Evolutionary conservation across 1,284 basidiomycete genomes (phyloP).

Genomic region (Ustilago hordei): DNA sequence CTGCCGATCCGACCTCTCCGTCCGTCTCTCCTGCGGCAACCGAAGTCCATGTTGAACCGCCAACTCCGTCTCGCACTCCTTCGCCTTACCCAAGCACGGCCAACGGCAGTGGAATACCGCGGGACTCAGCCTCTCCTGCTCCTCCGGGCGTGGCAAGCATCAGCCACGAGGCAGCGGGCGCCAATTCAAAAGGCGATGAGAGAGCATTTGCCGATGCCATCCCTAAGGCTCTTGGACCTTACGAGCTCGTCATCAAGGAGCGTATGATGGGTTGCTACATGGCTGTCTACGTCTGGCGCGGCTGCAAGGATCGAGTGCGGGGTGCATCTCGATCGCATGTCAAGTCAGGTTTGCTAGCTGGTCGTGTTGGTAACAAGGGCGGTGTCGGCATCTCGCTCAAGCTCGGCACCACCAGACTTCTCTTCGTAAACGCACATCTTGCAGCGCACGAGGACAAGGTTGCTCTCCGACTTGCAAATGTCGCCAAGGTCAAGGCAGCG

Average conservation of each 20-base stretch:
- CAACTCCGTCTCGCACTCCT: conserved; percentile 36
- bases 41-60: conserved; percentile 37
- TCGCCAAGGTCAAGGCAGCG: conserved; percentile 72
- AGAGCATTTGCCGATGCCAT: conserved; percentile 40
- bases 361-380: conserved; percentile 81
- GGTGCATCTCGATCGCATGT: conserved; percentile 75
- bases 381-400: conserved; percentile 85
- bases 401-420: conserved; percentile 78
- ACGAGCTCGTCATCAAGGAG: conserved; percentile 83
- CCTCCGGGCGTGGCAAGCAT: background rate
- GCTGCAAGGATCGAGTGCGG: conserved; percentile 55
- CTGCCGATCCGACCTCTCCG: conserved; percentile 12
- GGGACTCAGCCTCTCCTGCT: conserved; percentile 20
- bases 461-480: conserved; percentile 69
- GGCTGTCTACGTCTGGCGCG: conserved; percentile 66
- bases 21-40: conserved; percentile 25
- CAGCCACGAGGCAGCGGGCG: conserved; percentile 3
- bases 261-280: conserved; percentile 86
- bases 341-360: conserved; percentile 85
- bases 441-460: conserved; percentile 71
- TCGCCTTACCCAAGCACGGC: conserved; percentile 20
- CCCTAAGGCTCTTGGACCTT: conserved; percentile 72
- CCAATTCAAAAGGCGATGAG: background rate
- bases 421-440: conserved; percentile 89
- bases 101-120: background rate